These are phyloP conservation scores for Zea mays DNA, from an alignment of 176 grass and related monocot species.

Conservation along the genomic window DNA sequence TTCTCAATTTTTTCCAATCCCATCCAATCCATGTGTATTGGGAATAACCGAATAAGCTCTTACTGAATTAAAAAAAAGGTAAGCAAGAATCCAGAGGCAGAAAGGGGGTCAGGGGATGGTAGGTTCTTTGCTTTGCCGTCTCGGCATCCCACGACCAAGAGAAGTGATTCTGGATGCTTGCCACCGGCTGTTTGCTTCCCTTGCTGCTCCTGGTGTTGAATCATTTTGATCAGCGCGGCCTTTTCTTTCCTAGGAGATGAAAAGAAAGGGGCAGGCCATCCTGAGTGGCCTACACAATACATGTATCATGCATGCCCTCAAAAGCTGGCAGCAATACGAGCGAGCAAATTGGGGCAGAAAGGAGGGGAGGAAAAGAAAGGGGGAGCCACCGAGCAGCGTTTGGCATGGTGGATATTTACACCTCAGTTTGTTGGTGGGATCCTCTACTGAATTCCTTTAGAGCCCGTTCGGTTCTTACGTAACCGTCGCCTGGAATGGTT, in stretches of 20 bases:
- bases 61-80: background rate
- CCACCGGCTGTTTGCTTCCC: conserved; percentile 19
- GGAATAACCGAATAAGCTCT: too few species aligned
- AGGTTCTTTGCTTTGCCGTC: conserved; percentile 53
- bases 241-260: conserved; percentile 3
- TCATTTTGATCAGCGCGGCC: conserved; percentile 2
- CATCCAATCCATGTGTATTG: too few species aligned
- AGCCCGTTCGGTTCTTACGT: too few species aligned
- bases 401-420: conserved; percentile 36
- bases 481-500: too few species aligned
- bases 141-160: conserved; percentile 45
- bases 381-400: conserved; percentile 1
- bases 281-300: conserved; percentile 32
- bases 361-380: conserved; percentile 7
- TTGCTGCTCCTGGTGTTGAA: conserved; percentile 43
- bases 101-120: conserved; percentile 18
- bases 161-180: conserved; percentile 48
- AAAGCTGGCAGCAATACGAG: conserved; percentile 38
- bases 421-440: conserved; percentile 36
- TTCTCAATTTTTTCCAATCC: too few species aligned
- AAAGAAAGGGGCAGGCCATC: conserved; percentile 16
- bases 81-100: conserved; percentile 23
- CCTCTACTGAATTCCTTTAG: conserved; percentile 14
- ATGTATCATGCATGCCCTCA: conserved; percentile 19
- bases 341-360: conserved; percentile 42